Conservation (phyloP, 345 rosid genomes). For the Euphorbia peplus region DNA sequence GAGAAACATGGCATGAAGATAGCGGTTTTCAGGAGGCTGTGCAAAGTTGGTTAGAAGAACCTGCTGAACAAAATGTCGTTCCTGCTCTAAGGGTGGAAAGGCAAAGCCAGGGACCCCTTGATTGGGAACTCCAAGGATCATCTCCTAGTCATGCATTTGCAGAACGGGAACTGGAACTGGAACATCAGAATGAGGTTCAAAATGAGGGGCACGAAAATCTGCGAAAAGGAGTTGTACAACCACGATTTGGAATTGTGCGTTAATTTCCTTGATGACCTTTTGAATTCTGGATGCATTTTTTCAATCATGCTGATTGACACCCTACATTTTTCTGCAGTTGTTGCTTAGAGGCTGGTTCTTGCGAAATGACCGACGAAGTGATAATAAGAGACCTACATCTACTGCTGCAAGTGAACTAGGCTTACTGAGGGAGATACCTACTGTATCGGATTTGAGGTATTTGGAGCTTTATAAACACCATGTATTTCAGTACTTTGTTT, state of each 20-base stretch:
- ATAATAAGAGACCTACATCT: constrained; percentile 52
- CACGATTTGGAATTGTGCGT: constrained; percentile 71
- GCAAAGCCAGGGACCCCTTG: constrained; percentile 58
- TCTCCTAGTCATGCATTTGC: constrained; percentile 40
- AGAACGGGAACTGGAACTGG: constrained; percentile 52
- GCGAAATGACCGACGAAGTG: constrained; percentile 62
- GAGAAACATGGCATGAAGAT: constrained; percentile 40
- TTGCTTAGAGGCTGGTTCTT: constrained; percentile 60
- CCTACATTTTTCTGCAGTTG: constrained; percentile 48
- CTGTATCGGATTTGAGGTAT: constrained; percentile 93
- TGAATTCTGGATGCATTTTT: background rate
- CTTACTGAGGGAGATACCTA: constrained; percentile 74
- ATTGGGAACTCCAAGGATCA: constrained; percentile 66
- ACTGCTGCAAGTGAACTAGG: constrained; percentile 84
- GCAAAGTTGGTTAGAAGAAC: constrained; percentile 54
- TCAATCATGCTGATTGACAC: background rate
- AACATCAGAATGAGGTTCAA: constrained; percentile 50
- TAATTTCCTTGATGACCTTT: constrained; percentile 9
- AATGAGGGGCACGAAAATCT: constrained; percentile 44
- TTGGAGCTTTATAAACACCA: constrained; percentile 6
- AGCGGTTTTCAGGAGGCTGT: constrained; percentile 48
- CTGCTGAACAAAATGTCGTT: constrained; percentile 45
- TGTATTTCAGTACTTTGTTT: background rate
- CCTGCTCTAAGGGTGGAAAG: constrained; percentile 66
- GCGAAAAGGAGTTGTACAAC: constrained; percentile 51